Evolutionary conservation across 129 eudicot genomes (phyloP), one percentile per base, ranked within the genome.

Genomic region (Lonicera japonica): DNA sequence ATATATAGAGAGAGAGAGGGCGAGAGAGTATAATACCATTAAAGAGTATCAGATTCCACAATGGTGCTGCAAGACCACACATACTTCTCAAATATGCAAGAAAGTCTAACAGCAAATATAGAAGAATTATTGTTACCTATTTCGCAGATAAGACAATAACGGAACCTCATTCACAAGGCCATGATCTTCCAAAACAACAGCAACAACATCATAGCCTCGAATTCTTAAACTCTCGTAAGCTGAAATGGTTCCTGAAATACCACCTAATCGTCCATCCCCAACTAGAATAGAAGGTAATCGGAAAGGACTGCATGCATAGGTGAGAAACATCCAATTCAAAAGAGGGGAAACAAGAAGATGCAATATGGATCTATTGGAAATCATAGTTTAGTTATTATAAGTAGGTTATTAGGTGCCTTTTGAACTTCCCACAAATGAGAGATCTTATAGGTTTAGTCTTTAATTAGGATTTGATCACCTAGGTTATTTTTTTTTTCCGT

Each of bases 221-320:
- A 94, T 81, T 66, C 66, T 83, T 56, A 94, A 73, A 73, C 83
- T 85, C 70, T 94, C 99, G 61, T 88, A 94, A 21, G 99, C 96
- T 72, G 99, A 88, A 61, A 94, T 79, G 18, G 96, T 88, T 58
- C 82, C 91, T 12, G 99, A 88, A 73, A 94, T 88, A 51, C 99
- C 99, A 67, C 99, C 99, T 65, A 94, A 80, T 60, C 85, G 80
- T 60, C 99, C 99, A 78, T 94, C 99, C 46, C 99, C 99, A 47
- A 94, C 99, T 54, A 94, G 88, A 53, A 94, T 65, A 38, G 83
- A 89, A 69, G 96, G 99, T 70, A 88, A 62, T 23, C 96, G 86
- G 67, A 94, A 88, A 61, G 96, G 95, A 79, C 99, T 94, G 79
- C 65, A 66, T 50, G 73, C 63, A 70, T 47, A 19, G 20, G 5